These are phyloP conservation scores for Solanum boliviense DNA, from an alignment of 257 asterid species.

Conservation along the genomic window DNA sequence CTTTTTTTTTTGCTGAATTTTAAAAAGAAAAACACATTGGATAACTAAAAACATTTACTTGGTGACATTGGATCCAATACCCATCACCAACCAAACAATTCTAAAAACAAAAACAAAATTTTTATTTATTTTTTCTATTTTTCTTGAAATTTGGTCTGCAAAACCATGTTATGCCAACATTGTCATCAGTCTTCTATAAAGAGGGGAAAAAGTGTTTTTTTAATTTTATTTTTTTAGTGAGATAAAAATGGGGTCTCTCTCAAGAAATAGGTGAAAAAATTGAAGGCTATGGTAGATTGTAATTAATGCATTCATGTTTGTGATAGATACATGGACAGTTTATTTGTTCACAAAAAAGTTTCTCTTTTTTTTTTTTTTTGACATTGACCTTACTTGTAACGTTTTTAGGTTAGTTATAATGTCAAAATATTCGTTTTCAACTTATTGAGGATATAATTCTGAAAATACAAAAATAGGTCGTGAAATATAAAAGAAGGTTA, in stretches of 20 bases:
- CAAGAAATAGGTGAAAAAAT: conserved; percentile 2
- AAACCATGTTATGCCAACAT: background rate
- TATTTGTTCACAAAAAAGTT: background rate
- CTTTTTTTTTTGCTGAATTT: background rate
- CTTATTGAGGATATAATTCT: background rate
- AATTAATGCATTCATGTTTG: conserved; percentile 1
- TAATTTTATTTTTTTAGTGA: background rate
- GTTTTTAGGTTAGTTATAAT: background rate
- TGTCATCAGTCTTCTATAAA: background rate
- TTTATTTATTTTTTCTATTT: background rate
- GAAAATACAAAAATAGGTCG: too few relatives aligned
- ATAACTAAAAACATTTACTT: background rate
- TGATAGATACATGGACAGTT: background rate
- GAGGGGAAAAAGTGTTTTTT: background rate
- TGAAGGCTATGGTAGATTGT: background rate
- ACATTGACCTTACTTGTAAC: background rate
- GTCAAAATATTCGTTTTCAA: background rate
- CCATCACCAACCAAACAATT: background rate
- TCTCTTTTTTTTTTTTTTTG: background rate
- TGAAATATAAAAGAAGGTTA: too few relatives aligned
- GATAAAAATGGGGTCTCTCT: background rate
- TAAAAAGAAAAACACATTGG: background rate
- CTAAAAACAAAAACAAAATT: background rate
- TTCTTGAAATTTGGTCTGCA: background rate
- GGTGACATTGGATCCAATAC: conserved; percentile 7